Evolutionary conservation across 768 basidiomycete genomes (phyloP).

Genomic region (Kwoniella dejecticola): DNA sequence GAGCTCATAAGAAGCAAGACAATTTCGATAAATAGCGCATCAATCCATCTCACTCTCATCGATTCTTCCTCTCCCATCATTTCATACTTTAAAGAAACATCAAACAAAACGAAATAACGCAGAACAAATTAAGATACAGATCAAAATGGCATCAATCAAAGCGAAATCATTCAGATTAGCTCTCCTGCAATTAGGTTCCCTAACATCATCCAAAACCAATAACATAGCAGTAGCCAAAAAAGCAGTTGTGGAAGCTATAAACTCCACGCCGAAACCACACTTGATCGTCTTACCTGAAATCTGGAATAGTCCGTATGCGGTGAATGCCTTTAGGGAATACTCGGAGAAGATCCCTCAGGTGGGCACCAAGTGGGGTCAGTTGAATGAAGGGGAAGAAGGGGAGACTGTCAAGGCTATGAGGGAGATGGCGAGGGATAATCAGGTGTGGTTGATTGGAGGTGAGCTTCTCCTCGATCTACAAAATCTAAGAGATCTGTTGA

Average conservation of each 20-base stretch:
- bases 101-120: no score
- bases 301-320: slow-evolving; percentile 59
- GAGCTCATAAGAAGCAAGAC: no score
- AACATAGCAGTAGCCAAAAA: slow-evolving; percentile 82
- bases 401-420: slow-evolving; percentile 82
- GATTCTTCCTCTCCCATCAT: no score
- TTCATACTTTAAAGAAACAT: no score
- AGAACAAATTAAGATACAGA: no score
- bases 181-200: slow-evolving; percentile 81
- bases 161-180: slow-evolving; percentile 80
- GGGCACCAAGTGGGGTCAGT: not conserved
- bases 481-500: no score
- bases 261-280: slow-evolving; percentile 31
- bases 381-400: slow-evolving; percentile 28
- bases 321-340: slow-evolving; percentile 72
- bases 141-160: slow-evolving; percentile 49
- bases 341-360: slow-evolving; percentile 63
- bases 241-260: slow-evolving; percentile 67
- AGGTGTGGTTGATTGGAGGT: slow-evolving; percentile 93
- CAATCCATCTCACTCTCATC: no score
- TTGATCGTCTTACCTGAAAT: slow-evolving; percentile 55
- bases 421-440: slow-evolving; percentile 71
- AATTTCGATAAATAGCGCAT: no score
- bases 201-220: slow-evolving; percentile 68
- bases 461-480: slow-evolving; percentile 11